These are phyloP conservation scores for Chrysoporthe puriensis DNA, from an alignment of 2,329 filamentous ascomycete genomes.

Conservation along the genomic window DNA sequence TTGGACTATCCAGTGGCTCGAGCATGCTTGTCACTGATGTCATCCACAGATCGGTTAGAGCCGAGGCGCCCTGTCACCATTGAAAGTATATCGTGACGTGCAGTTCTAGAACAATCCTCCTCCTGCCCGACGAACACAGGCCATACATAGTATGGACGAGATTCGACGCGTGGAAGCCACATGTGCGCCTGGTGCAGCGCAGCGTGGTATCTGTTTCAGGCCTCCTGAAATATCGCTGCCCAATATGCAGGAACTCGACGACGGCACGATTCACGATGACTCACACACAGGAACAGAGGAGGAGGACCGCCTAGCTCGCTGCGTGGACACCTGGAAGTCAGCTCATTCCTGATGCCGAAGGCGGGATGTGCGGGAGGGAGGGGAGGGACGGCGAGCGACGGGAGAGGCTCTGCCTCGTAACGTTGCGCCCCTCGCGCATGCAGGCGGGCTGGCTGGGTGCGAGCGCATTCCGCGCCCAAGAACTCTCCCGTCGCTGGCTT, in stretches of 20 bases:
- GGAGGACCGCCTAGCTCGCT: background rate
- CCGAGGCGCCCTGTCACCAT: background rate
- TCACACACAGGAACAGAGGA: background rate
- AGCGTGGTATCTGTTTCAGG: slow-evolving; percentile 13
- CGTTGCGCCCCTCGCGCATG: slow-evolving; percentile 2
- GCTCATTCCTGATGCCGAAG: background rate
- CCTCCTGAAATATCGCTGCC: slow-evolving; percentile 3
- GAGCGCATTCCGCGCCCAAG: background rate
- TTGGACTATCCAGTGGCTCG: background rate
- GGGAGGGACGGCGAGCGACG: background rate
- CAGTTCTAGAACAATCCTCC: background rate
- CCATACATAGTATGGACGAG: background rate
- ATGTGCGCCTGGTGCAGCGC: slow-evolving; percentile 1
- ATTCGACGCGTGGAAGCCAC: background rate
- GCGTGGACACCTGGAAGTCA: background rate
- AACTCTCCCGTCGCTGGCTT: too few species aligned
- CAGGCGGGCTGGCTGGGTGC: background rate
- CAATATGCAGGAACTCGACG: slow-evolving; percentile 9
- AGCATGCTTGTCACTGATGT: background rate
- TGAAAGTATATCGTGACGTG: background rate
- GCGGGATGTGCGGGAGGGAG: background rate
- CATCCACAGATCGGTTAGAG: background rate
- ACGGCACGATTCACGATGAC: slow-evolving; percentile 2
- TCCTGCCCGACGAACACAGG: background rate
- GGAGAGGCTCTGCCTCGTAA: background rate